Conservation (phyloP, 2,329 filamentous ascomycete genomes). For the Colletotrichum viniferum region DNA sequence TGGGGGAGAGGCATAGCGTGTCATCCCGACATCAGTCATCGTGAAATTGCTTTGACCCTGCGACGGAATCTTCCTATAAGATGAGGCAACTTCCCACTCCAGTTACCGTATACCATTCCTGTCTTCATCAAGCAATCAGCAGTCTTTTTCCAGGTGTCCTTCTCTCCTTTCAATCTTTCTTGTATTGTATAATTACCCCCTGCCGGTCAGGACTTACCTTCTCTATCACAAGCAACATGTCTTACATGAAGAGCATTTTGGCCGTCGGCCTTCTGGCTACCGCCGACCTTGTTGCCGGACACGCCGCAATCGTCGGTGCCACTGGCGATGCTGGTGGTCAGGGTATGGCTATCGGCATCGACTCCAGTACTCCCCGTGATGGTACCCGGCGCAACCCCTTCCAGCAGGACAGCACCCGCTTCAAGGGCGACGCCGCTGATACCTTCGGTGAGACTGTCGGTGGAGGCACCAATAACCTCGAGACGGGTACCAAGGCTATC, state of each 20-base stretch:
- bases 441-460: conserved; percentile 64
- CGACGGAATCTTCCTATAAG: conserved; percentile 1
- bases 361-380: conserved; percentile 62
- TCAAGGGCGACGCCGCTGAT: conserved; percentile 56
- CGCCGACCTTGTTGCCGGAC: conserved; percentile 61
- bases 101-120: not conserved
- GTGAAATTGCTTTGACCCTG: not conserved
- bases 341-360: conserved; percentile 56
- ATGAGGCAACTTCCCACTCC: not conserved
- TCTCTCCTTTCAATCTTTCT: conserved; percentile 15
- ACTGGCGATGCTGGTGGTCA: conserved; percentile 61
- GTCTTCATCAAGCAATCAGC: conserved; percentile 3
- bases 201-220: conserved; percentile 21
- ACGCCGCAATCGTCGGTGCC: conserved; percentile 64
- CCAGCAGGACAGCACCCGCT: conserved; percentile 68
- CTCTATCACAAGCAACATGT: conserved; percentile 28
- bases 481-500: conserved; percentile 61
- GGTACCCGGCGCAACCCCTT: conserved; percentile 65
- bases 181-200: conserved; percentile 17
- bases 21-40: conserved; percentile 13
- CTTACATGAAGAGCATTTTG: conserved; percentile 34
- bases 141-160: conserved; percentile 1
- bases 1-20: not conserved
- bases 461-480: conserved; percentile 59
- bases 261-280: conserved; percentile 55